phyloP scores from a whole-genome alignment of 805 yeast genomes.

The Candida pseudoglaebosa region DNA sequence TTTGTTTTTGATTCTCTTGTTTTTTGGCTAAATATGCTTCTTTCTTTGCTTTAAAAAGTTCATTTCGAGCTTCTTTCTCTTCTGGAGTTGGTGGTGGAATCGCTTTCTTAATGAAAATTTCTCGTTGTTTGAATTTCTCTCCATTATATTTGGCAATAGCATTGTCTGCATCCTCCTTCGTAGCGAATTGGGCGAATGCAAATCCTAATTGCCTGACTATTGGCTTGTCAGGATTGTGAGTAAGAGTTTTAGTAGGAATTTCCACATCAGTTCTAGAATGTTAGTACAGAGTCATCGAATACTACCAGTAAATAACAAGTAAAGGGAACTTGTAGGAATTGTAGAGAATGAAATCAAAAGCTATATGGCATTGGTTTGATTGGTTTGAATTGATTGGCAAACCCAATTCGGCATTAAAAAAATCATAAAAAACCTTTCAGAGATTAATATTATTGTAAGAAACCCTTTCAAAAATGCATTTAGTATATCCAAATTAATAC shows the following conservation, averaged over 20 bases:
- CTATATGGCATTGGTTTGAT: too few relatives aligned
- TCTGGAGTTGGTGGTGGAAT: slow-evolving; percentile 48
- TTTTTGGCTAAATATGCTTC: slow-evolving; percentile 17
- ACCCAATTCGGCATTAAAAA: too few relatives aligned
- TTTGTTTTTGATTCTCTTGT: slow-evolving; percentile 12
- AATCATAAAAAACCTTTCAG: too few relatives aligned
- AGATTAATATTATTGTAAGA: too few relatives aligned
- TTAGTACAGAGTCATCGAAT: too few relatives aligned
- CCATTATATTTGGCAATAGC: slow-evolving; percentile 42
- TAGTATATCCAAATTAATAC: too few relatives aligned
- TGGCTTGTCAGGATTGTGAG: slow-evolving; percentile 29
- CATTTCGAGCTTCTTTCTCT: slow-evolving; percentile 35
- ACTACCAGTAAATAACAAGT: too few relatives aligned
- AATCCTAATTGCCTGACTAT: slow-evolving; percentile 50
- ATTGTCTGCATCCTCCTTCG: slow-evolving; percentile 40
- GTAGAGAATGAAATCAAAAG: too few relatives aligned
- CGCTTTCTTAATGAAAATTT: slow-evolving; percentile 51
- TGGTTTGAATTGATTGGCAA: too few relatives aligned
- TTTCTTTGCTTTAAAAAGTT: slow-evolving; percentile 27
- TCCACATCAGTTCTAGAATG: slow-evolving; percentile 37
- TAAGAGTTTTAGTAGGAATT: slow-evolving; percentile 44
- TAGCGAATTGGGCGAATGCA: slow-evolving; percentile 54
- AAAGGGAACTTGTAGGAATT: too few relatives aligned
- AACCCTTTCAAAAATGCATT: too few relatives aligned
- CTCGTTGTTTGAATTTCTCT: slow-evolving; percentile 41